Conservation (phyloP, 2,329 filamentous ascomycete species). For the Pseudogymnoascus sp. region DNA sequence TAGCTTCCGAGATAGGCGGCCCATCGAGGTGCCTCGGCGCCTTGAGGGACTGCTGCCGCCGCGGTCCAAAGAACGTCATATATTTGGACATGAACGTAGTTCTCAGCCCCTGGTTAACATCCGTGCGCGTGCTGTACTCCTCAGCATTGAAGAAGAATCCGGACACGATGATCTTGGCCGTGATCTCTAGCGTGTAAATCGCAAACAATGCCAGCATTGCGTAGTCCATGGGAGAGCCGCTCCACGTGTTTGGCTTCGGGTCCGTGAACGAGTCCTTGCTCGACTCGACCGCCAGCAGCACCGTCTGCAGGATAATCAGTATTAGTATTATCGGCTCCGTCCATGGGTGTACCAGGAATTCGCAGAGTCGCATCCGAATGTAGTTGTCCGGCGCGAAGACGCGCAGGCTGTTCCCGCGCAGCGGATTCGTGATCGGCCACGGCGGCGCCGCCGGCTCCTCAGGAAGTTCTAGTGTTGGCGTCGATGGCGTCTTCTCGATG, state of each 20-base stretch:
- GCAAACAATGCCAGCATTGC: conserved; percentile 75
- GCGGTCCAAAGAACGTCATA: conserved; percentile 71
- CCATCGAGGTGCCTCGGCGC: conserved; percentile 16
- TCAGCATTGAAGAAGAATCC: conserved; percentile 84
- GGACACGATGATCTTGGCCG: conserved; percentile 81
- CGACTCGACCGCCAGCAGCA: conserved; percentile 82
- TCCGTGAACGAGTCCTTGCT: conserved; percentile 61
- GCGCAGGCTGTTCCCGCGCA: conserved; percentile 79
- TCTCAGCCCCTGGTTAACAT: conserved; percentile 66
- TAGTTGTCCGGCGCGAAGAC: conserved; percentile 74
- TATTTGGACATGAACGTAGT: conserved; percentile 71
- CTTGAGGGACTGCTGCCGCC: conserved; percentile 47
- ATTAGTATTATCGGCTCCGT: conserved; percentile 82
- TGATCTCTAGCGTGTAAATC: conserved; percentile 81
- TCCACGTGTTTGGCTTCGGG: conserved; percentile 58
- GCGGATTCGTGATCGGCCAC: conserved; percentile 58
- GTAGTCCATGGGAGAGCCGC: conserved; percentile 34
- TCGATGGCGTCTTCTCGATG: conserved; percentile 13
- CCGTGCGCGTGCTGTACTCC: conserved; percentile 79
- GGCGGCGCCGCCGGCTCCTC: conserved; percentile 10
- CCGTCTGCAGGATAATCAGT: conserved; percentile 79
- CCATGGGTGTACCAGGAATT: conserved; percentile 76
- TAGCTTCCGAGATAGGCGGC: conserved; percentile 43
- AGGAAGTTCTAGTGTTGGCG: not conserved
- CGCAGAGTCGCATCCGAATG: conserved; percentile 67